Base-by-base conservation (phyloP, 495 filamentous ascomycete species). In the Annulohypoxylon stygium region DNA sequence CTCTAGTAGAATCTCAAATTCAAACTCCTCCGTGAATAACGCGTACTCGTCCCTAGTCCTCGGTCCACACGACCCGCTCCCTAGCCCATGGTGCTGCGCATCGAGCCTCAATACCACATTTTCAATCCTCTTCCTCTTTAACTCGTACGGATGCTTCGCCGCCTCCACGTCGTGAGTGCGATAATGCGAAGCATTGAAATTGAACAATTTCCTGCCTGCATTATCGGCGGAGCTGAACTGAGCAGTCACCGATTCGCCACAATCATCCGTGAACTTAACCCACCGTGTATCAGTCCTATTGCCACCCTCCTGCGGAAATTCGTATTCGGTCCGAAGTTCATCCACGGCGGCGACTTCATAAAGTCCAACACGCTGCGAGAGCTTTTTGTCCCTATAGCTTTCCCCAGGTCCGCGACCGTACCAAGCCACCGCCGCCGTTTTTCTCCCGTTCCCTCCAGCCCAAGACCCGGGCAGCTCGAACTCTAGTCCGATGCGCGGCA, bases 391-490 rank as follows among this genome's bases (percentile, higher is more conserved):
- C 10, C 82, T 79, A 59, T 92, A 92, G 7, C 85, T 85, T 78
- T 91, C 89, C 8, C 87, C 88, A 0, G 90, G 90, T 0, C 90
- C 90, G 4, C 87, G 84, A 3, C 90, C 90, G 72, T 87, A 85
- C 89, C 88, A 91, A 1, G 74, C 75, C 3, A 85, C 85, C 37
- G 79, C 71, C 43, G 81, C 76, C 0, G 81, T 55, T 0, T 74
- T 62, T 1, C 11, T 41, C n/a, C 18, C 14, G 7, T 6, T 30
- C 14, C 68, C 65, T 67, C 69, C 76, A 68, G 61, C 83, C 81
- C 26, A 85, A 51, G 10, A 7, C 2, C 10, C 36, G 36, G 78
- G 66, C 10, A 91, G 80, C 10, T 82, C 78, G 30, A 91, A 77
- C 8, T 76, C 70, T 1, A 90, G 72, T 1, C 90, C 90, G 12